Evolutionary conservation across 2,329 filamentous ascomycete species (phyloP), one percentile per base, ranked within the genome.

Genomic region (Mariannaea sp.): DNA sequence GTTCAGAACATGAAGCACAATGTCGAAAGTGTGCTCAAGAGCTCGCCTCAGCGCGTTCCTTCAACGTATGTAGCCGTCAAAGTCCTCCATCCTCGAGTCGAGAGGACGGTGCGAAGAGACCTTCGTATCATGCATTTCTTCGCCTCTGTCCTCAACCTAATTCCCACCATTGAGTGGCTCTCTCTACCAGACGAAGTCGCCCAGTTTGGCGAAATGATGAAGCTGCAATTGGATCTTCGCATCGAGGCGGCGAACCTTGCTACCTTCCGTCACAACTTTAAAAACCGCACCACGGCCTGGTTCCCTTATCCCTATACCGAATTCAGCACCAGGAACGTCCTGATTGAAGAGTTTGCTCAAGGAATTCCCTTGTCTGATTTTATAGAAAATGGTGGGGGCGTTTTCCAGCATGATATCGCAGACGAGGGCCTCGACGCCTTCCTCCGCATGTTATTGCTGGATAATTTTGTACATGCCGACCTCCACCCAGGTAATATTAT

Each of bases 161-260:
- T 99, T 26, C 94, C 94, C 1, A 96, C 92, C 0, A 94, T 99
- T 68, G 91, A 97, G 72, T 99, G 94, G 94, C 80, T 99, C 5
- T 97, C 93, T 0, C 84, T 99, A 7, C 94, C 94, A 0, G 93
- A 97, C 62, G 94, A 99, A 70, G 94, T 97, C 3, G 75, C 80
- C 12, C 92, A 97, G 67, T 99, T 99, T 68, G 93, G 92, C 19
- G 89, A 95, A 69, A 99, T 99, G 94, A 99, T 99, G 94, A 88
- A 88, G 65, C 78, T 97, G n/a, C 94, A 99, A 70, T 80, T 99
- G 3, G 94, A 99, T 72, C 80, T 99, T 29, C 88, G 94, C 46
- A 97, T 97, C 56, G 94, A 99, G 72, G 88, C 92, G 1, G 88
- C 92, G 30, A 99, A 99, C 65, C 78, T 99, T 3, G 86, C 87